Conservation (phyloP, 2,329 filamentous ascomycete genomes). For the Beauveria asiatica region DNA sequence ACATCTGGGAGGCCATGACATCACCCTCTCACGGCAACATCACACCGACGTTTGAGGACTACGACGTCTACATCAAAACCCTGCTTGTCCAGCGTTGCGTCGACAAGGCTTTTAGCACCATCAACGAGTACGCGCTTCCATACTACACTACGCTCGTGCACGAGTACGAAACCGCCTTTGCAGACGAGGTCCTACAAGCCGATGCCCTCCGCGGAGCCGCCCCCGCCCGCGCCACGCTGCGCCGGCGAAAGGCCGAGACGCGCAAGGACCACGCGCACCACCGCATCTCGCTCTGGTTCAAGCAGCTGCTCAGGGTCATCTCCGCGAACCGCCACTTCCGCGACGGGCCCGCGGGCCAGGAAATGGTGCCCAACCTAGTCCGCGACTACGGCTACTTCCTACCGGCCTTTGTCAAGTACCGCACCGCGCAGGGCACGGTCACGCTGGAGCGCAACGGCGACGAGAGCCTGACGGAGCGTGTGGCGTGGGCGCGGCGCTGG, state of each 20-base stretch:
- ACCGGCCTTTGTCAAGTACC: slow-evolving; percentile 22
- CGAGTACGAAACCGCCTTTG: slow-evolving; percentile 20
- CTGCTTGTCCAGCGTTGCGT: slow-evolving; percentile 25
- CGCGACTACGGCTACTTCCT: slow-evolving; percentile 28
- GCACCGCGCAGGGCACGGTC: slow-evolving; percentile 22
- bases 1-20: slow-evolving; percentile 53
- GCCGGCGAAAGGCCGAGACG: slow-evolving; percentile 21
- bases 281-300: slow-evolving; percentile 22
- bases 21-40: slow-evolving; percentile 44
- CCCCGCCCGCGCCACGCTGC: slow-evolving; percentile 13
- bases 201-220: slow-evolving; percentile 12
- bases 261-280: slow-evolving; percentile 26
- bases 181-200: slow-evolving; percentile 26
- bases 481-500: slow-evolving; percentile 15
- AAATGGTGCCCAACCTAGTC: slow-evolving; percentile 23
- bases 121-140: slow-evolving; percentile 33
- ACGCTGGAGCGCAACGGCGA: slow-evolving; percentile 20
- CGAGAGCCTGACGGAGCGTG: slow-evolving; percentile 13
- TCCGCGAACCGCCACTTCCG: slow-evolving; percentile 18
- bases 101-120: slow-evolving; percentile 26
- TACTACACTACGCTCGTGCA: slow-evolving; percentile 22
- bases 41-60: slow-evolving; percentile 48
- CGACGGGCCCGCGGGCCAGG: slow-evolving; percentile 15
- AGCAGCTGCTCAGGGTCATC: slow-evolving; percentile 19
- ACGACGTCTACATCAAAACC: slow-evolving; percentile 34